Conservation (phyloP, 306 rosid genomes). For the Cyamopsis tetragonoloba region DNA sequence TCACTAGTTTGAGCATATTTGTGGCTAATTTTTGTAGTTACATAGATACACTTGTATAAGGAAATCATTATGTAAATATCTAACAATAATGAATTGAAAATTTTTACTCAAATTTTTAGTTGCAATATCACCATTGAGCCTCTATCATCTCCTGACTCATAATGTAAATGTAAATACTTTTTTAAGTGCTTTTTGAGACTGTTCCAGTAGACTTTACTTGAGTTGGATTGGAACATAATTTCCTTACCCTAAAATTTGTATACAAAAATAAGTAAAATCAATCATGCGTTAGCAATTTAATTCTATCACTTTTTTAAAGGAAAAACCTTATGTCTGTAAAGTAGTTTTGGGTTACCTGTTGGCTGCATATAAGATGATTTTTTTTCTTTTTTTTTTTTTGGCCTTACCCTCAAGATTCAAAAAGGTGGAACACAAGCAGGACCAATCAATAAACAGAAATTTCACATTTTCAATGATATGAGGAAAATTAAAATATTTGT, state of each 20-base stretch:
- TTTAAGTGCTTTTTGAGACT: too few relatives aligned
- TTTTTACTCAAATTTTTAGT: not conserved
- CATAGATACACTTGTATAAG: not conserved
- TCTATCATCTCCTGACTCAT: not conserved
- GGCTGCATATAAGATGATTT: not conserved
- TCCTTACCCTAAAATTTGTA: not conserved
- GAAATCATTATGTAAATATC: not conserved
- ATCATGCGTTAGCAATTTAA: not conserved
- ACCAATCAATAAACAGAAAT: not conserved
- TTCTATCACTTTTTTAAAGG: not conserved
- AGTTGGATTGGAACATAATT: not conserved
- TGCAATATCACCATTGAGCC: not conserved
- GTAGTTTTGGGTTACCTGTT: not conserved
- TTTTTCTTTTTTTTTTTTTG: too few relatives aligned
- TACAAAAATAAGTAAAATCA: too few relatives aligned
- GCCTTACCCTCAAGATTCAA: not conserved
- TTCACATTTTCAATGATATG: not conserved
- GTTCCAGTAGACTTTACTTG: too few relatives aligned
- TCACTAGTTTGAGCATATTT: constrained; percentile 13
- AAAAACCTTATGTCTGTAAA: not conserved
- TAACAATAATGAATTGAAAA: not conserved
- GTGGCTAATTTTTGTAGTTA: not conserved
- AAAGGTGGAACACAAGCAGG: not conserved
- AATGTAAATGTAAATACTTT: too few relatives aligned
- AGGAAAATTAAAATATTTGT: not conserved